Evolutionary conservation across 352 stramenopile species (phyloP), one percentile per base, ranked within the genome.

Genomic region (Phytophthora melonis): DNA sequence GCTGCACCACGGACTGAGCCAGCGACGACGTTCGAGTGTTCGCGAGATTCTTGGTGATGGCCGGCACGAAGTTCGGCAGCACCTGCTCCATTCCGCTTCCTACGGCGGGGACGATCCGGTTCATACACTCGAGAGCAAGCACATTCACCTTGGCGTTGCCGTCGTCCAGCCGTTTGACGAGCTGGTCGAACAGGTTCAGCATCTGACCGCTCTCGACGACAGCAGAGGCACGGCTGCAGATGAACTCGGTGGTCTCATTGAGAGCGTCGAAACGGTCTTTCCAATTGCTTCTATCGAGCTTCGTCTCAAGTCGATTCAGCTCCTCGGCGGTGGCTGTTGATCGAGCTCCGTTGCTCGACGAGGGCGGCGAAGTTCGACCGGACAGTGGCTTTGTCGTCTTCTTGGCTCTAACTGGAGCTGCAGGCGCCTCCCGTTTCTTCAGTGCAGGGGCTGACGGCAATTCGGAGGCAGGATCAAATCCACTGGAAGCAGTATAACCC

Each of bases 241-340:
- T 59, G 25, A 92, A 89, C 0, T 79, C 58, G 0, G 70, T 82
- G 0, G 70, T 61, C 13, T 88, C 80, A 7, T 72, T 70, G 0
- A 96, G 64, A 5, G 86, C 87, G 6, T 94, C 83, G 23, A 88
- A 89, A 0, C 89, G 87, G 52, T 93, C 87, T 74, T 92, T 93
- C 89, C 87, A 95, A 64, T 93, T 93, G 68, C 68, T 86, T 56
- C 84, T 93, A 5, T 90, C 79, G 16, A 95, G 81, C 21, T 81
- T 80, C 11, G 70, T 79, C 5, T 82, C 65, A 11, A 95, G 58
- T n/a, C 55, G 56, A 59, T 69, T 57, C 11, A 95, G 57, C 11
- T 70, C 66, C 1, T 88, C 78, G 11, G 45, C 50, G 27, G 91
- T 83, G n/a, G 91, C 47, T 13, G 50, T 75, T 47, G 53, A 68